Evolutionary conservation across 2,329 filamentous ascomycete species (phyloP).

Genomic region (Chaetoscypha palmicola): DNA sequence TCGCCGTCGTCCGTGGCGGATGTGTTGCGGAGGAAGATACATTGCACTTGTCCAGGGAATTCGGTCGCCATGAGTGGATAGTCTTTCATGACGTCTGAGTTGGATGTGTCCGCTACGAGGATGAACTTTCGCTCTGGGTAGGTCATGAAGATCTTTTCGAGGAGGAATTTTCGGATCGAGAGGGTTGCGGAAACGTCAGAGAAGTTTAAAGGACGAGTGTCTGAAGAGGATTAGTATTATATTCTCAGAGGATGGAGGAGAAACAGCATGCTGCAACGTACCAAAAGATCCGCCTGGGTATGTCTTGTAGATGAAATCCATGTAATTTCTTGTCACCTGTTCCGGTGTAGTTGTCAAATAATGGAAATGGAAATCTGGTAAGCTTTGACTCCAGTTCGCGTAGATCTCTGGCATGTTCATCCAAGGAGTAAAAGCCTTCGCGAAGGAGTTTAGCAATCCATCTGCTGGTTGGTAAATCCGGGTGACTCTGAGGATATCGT

Average conservation of each 20-base stretch:
- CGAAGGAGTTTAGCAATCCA: slow-evolving; percentile 71
- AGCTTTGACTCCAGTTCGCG: slow-evolving; percentile 62
- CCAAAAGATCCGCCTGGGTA: slow-evolving; percentile 61
- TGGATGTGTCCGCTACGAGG: slow-evolving; percentile 68
- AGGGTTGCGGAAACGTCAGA: slow-evolving; percentile 67
- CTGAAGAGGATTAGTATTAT: slow-evolving; percentile 36
- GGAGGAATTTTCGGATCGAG: slow-evolving; percentile 60
- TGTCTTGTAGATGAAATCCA: slow-evolving; percentile 71
- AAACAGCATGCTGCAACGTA: background rate
- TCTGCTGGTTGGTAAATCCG: slow-evolving; percentile 73
- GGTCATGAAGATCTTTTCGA: slow-evolving; percentile 66
- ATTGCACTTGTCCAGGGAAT: slow-evolving; percentile 66
- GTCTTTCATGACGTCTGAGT: slow-evolving; percentile 67
- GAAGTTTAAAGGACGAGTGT: slow-evolving; percentile 73
- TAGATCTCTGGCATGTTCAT: slow-evolving; percentile 76
- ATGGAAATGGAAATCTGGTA: slow-evolving; percentile 68
- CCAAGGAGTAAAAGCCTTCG: slow-evolving; percentile 62
- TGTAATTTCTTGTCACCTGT: slow-evolving; percentile 70
- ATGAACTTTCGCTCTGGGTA: slow-evolving; percentile 71
- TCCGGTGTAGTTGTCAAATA: slow-evolving; percentile 77
- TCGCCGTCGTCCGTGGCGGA: slow-evolving; percentile 59
- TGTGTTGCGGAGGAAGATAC: slow-evolving; percentile 71
- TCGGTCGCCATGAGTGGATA: slow-evolving; percentile 55
- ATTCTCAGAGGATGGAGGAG: background rate
- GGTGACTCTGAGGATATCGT: slow-evolving; percentile 73